phyloP scores from a whole-genome alignment of 805 yeast genomes.

The Nakazawaea ernobii region DNA sequence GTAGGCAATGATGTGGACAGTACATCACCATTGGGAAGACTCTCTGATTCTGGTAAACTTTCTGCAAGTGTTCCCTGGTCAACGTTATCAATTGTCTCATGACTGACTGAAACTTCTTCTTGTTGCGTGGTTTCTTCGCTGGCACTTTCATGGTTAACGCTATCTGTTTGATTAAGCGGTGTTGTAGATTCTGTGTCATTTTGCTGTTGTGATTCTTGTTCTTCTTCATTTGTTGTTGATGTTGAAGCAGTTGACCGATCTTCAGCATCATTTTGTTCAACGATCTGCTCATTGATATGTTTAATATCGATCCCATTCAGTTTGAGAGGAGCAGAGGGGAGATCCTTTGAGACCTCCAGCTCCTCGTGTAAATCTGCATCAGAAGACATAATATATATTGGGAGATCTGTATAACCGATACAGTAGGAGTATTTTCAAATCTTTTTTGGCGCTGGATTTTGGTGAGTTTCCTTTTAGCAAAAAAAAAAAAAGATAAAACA shows the following conservation, averaged over 20 bases:
- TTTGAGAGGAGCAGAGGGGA: not conserved
- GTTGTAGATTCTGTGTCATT: not conserved
- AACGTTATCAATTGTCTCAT: not conserved
- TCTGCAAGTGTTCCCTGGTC: not conserved
- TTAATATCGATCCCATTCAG: not conserved
- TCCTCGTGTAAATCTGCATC: not conserved
- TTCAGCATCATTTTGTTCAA: not conserved
- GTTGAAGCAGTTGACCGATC: not conserved
- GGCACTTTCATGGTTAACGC: not conserved
- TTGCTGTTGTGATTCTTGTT: not conserved
- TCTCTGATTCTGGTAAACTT: not conserved
- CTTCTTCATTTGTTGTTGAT: conserved; percentile 1
- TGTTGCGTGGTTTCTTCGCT: not conserved
- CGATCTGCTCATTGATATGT: not conserved
- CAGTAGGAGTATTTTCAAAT: not conserved
- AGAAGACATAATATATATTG: not conserved
- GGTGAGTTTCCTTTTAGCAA: not conserved
- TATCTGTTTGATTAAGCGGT: not conserved
- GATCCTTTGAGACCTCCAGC: not conserved
- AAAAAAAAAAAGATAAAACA: not conserved
- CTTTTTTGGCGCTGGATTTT: not conserved
- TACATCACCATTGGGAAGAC: not conserved
- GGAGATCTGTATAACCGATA: not conserved
- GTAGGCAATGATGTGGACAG: not conserved
- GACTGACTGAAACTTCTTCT: not conserved